Evolutionary conservation across 108 stramenopile species (phyloP).

Genomic region (Cyclotella sp.): DNA sequence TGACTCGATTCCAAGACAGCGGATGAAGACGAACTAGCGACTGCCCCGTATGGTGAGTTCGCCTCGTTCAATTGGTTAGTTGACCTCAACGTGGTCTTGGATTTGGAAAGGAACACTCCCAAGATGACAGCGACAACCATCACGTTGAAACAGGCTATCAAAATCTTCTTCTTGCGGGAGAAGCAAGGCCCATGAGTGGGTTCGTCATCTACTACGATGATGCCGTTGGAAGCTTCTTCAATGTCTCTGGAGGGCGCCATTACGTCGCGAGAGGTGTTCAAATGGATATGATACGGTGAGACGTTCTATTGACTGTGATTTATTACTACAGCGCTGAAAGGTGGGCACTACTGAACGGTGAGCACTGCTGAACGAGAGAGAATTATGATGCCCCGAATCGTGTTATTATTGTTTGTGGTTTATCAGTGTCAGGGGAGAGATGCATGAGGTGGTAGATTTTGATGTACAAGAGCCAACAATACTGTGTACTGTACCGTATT

Average conservation of each 20-base stretch:
- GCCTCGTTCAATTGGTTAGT: slow-evolving; percentile 11
- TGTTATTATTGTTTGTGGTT: too few species aligned
- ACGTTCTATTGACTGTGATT: too few species aligned
- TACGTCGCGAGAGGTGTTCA: too few species aligned
- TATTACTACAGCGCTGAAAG: too few species aligned
- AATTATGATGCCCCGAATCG: too few species aligned
- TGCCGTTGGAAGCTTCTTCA: not conserved
- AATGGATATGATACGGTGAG: too few species aligned
- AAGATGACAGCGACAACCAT: slow-evolving; percentile 22
- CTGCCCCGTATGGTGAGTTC: not conserved
- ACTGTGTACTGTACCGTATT: too few species aligned
- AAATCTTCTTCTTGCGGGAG: slow-evolving; percentile 20
- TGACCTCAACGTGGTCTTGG: not conserved
- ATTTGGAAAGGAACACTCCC: slow-evolving; percentile 18
- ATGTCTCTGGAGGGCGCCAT: not conserved
- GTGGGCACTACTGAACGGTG: too few species aligned
- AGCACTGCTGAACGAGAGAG: too few species aligned
- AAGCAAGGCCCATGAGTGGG: slow-evolving; percentile 18
- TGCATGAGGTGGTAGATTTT: too few species aligned
- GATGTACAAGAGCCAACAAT: too few species aligned
- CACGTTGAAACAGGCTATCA: slow-evolving; percentile 19
- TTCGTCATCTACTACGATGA: not conserved
- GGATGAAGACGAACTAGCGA: not conserved
- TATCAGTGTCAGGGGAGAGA: too few species aligned
- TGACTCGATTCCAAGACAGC: not conserved